Evolutionary conservation across 176 grass and related monocot genomes (phyloP).

Genomic region (Poa pratensis): DNA sequence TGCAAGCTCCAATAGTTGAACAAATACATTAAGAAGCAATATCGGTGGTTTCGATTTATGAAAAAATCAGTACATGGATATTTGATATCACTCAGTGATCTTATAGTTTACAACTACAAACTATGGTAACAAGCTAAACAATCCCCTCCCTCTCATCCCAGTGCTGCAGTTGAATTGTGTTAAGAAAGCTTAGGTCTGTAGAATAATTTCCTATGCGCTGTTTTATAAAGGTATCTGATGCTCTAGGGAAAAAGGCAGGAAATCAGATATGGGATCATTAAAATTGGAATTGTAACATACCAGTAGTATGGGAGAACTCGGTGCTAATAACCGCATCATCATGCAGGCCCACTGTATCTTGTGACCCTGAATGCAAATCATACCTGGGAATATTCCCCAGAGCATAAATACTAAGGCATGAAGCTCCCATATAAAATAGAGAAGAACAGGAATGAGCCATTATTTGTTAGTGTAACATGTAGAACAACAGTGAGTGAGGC

Average conservation of each 20-base stretch:
- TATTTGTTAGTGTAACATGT: slow-evolving; percentile 10
- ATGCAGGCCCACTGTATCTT: slow-evolving; percentile 53
- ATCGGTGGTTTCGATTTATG: no score
- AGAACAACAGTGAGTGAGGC: not conserved
- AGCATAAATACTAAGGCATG: slow-evolving; percentile 7
- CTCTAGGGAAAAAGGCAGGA: not conserved
- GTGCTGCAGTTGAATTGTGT: not conserved
- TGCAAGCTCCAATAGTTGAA: no score
- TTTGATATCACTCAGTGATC: no score
- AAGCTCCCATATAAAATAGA: slow-evolving; percentile 2
- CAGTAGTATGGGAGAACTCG: slow-evolving; percentile 53
- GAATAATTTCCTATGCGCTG: not conserved
- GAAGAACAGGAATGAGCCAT: slow-evolving; percentile 4
- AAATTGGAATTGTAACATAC: slow-evolving; percentile 28
- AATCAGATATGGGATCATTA: slow-evolving; percentile 14
- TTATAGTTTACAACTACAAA: no score
- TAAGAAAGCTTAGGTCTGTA: not conserved
- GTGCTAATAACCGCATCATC: slow-evolving; percentile 50
- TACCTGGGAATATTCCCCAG: slow-evolving; percentile 57
- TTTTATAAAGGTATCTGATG: slow-evolving; percentile 21
- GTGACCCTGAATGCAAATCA: slow-evolving; percentile 60
- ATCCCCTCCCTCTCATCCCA: not conserved
- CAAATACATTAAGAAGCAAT: no score
- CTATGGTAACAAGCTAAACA: no score
- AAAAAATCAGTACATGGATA: no score